A percentile compares a stretch with the other conserved stretches of the same genome.
These are phyloP conservation scores for Ascomycota sp. DNA, from an alignment of 2,329 filamentous ascomycete genomes.

Conservation along the genomic window DNA sequence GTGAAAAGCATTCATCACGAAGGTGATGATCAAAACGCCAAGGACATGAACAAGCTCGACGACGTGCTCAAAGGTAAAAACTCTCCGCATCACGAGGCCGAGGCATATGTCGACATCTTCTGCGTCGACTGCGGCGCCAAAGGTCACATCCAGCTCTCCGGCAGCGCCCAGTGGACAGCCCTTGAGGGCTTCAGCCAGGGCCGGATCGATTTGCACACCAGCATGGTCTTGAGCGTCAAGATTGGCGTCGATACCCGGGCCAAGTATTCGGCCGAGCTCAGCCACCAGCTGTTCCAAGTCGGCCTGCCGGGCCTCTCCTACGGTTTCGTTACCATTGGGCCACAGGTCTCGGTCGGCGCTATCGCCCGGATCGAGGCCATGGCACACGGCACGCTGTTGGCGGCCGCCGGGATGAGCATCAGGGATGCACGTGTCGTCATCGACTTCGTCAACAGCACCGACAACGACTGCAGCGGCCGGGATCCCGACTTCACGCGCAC, in stretches of 20 bases:
- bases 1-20: too few species aligned
- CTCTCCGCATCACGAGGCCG: too few species aligned
- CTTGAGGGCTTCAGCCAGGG: conserved; percentile 8
- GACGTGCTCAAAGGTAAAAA: too few species aligned
- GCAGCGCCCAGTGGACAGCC: conserved; percentile 7
- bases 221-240: conserved; percentile 9
- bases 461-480: conserved; percentile 6
- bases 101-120: conserved; percentile 8
- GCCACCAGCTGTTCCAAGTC: conserved; percentile 6
- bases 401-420: conserved; percentile 11
- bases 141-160: conserved; percentile 8
- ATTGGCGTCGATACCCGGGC: conserved; percentile 11
- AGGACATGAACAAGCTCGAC: too few species aligned
- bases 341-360: conserved; percentile 7
- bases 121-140: conserved; percentile 12
- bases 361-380: conserved; percentile 6
- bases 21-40: too few species aligned
- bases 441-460: conserved; percentile 6
- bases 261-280: conserved; percentile 5
- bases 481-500: conserved; percentile 10
- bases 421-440: conserved; percentile 6
- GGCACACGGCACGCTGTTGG: conserved; percentile 8
- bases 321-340: conserved; percentile 9
- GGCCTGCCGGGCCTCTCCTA: conserved; percentile 8
- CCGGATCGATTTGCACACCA: conserved; percentile 6